These are phyloP conservation scores for Pythium angustatum DNA, from an alignment of 352 stramenopile species.

Conservation along the genomic window DNA sequence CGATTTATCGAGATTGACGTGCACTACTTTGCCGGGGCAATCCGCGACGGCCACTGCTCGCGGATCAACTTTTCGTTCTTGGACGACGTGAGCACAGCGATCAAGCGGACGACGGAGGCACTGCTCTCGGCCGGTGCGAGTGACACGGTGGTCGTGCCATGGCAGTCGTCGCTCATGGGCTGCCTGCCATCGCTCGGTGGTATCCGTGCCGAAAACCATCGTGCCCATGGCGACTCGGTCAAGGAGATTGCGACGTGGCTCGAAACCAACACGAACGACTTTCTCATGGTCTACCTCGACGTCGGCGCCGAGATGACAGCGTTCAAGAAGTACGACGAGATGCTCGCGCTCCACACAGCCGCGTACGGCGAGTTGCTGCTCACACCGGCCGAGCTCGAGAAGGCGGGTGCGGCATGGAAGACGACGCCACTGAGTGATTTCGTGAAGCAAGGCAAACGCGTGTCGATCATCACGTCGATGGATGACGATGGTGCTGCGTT, in stretches of 20 bases:
- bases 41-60: constrained; percentile 81
- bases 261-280: constrained; percentile 40
- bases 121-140: constrained; percentile 38
- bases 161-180: constrained; percentile 61
- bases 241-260: constrained; percentile 66
- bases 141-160: constrained; percentile 42
- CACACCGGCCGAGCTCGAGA: constrained; percentile 44
- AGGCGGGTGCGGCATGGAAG: constrained; percentile 42
- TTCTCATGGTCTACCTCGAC: constrained; percentile 64
- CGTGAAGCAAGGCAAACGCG: constrained; percentile 47
- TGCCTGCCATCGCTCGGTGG: constrained; percentile 80
- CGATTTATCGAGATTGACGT: constrained; percentile 82
- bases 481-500: constrained; percentile 52
- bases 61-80: constrained; percentile 56
- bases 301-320: constrained; percentile 43
- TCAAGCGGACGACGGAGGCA: constrained; percentile 36
- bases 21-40: constrained; percentile 68
- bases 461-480: constrained; percentile 48
- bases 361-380: constrained; percentile 55
- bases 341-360: constrained; percentile 48
- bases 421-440: constrained; percentile 52
- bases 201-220: constrained; percentile 68
- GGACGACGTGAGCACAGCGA: constrained; percentile 44
- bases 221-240: constrained; percentile 50
- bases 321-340: constrained; percentile 45